Evolutionary conservation across 1,284 basidiomycete species (phyloP), one percentile per base, ranked within the genome.

Genomic region (Grifola frondosa): DNA sequence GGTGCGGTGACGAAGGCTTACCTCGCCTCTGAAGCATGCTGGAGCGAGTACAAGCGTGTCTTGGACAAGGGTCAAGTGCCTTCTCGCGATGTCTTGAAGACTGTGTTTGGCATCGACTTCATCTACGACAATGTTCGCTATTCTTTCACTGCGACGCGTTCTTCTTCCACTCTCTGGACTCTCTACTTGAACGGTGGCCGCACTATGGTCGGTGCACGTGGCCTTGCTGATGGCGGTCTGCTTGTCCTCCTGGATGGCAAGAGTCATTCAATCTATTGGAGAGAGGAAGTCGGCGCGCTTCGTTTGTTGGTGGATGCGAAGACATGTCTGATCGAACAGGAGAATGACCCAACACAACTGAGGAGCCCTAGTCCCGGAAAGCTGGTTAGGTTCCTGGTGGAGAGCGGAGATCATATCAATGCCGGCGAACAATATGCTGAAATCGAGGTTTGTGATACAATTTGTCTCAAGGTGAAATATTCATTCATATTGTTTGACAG

Each of bases 11-110:
- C 91, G 45, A 99, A 98, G 71, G 95, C 95, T 13, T 86, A 97
- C 64, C 75, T 97, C 35, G 87, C 88, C 16, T 88, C 89, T 22
- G 91, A 95, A 54, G 88, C 84, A 20, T 97, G 92, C 63, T 88
- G 91, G 75, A 76, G 80, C 48, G 93, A 97, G 69, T 99, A 97
- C 78, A 94, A 92, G 69, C 84, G 91, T 30, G 84, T 97, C 59
- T 80, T 99, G 52, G 94, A 98, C 68, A 99, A 99, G 69, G 97
- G 97, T 59, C 97, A 97, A 68, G 96, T 97, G 21, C 97, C 97
- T 20, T 84, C 91, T 35, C 89, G 91, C 50, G 95, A 97, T 63
- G 85, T 92, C 28, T 77, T 99, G 58, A 96, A 96, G 74, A 99
- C 97, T 8, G 94, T 96, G 52, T 98, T 99, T 71, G 84, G 89